Evolutionary conservation across 371 early-diverging fungal species (phyloP), one percentile per base, ranked within the genome.

Genomic region (Umbelopsis sp.): DNA sequence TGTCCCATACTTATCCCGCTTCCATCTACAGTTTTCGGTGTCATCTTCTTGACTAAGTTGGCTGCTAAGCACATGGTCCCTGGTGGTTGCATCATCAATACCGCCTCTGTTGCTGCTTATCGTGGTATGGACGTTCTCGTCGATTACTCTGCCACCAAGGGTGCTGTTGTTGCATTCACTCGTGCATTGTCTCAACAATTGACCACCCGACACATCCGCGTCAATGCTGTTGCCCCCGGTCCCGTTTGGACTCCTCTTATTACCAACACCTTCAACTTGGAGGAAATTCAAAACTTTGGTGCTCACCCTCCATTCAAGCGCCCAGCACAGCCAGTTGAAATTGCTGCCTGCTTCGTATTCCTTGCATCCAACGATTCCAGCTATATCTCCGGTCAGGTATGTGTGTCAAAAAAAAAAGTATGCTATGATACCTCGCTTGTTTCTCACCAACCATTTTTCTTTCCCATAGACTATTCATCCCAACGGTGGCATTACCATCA

Each of bases 171-270:
- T 24, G 80, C 85, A 8, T 89, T 88, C 69, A 89, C 89, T 18
- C 80, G 90, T 70, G 79, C 86, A 3, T 72, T 88, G 38, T 83
- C 89, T n/a, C 81, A 79, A 48, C 87, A 90, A 68, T 72, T 90
- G 35, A 88, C 88, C 20, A 76, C 73, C 53, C 72, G 83, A 44
- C 84, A 85, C 46, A 90, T 90, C 46, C 82, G 88, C 48, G 88
- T 89, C 44, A 89, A 90, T 73, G 83, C 88, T 35, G 86, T 89
- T 44, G 90, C 89, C 44, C 88, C 86, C 35, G 91, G 91, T 51
- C 85, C 86, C 73, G 85, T 89, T 50, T 87, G 87, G 74, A 90
- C 91, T 46, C 89, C 88, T 44, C 76, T 90, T 72, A 89, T 87
- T 65, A 87, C 86, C 50, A 86, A 89, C 76, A 89, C 88, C 64